Conservation (phyloP, 176 grass and related monocot genomes). For the Pontederia paniculata region DNA sequence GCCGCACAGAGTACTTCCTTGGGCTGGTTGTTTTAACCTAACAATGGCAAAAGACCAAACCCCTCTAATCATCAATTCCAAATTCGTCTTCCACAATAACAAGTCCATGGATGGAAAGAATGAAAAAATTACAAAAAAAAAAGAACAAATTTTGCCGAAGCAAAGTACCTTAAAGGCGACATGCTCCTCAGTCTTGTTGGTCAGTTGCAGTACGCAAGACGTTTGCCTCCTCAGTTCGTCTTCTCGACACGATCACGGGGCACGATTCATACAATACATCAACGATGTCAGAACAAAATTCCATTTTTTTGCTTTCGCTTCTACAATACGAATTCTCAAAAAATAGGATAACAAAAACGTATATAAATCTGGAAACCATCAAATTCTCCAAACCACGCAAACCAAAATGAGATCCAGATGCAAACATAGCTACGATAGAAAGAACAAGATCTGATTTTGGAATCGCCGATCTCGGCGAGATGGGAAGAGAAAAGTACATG, state of each 20-base stretch:
- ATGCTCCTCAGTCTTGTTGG: conserved; percentile 69
- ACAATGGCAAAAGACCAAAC: background rate
- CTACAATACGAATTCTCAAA: background rate
- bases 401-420: conserved; percentile 20
- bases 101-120: background rate
- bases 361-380: no score
- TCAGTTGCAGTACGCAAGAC: conserved; percentile 56
- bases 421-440: background rate
- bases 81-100: background rate
- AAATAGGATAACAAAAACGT: background rate
- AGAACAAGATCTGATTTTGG: background rate
- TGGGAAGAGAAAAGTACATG: conserved; percentile 25
- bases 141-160: no score
- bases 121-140: background rate
- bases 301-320: background rate
- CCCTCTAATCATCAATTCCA: background rate
- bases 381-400: background rate
- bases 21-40: conserved; percentile 95
- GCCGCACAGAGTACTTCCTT: conserved; percentile 69
- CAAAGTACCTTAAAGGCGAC: conserved; percentile 84
- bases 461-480: background rate
- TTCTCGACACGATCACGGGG: conserved; percentile 8
- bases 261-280: conserved; percentile 6
- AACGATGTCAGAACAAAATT: conserved; percentile 7
- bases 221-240: conserved; percentile 65